Evolutionary conservation across 2,329 filamentous ascomycete species (phyloP), one percentile per base, ranked within the genome.

Genomic region (Cladophialophora exuberans): DNA sequence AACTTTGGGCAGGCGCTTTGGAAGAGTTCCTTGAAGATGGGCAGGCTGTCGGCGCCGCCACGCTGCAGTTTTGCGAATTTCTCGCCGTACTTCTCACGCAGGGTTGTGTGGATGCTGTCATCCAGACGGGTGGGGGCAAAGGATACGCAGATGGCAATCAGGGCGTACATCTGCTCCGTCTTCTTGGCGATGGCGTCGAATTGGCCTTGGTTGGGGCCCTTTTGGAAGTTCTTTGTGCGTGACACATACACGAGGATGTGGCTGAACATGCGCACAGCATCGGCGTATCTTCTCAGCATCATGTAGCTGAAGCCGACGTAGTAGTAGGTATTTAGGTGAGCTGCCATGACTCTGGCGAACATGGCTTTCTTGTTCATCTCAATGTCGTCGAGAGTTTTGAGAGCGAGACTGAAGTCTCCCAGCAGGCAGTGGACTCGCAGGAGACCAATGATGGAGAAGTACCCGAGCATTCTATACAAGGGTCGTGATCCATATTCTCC

Each of bases 281-380:
- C 94, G 76, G 91, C 90, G 74, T 99, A 99, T 72, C 94, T 90
- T 79, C 94, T 91, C 90, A 97, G 96, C 94, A 99, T 99, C 93
- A 99, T 97, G 87, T 99, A 99, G 66, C 90, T 96, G 85, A 99
- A 99, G 66, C 94, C 94, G 61, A 99, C 93, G 74, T 97, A 97
- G 85, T 99, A 99, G 85, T 97, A 99, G 64, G 94, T 99, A 65
- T 93, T 97, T 80, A 97, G 97, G 81, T 99, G 94, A 55, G 94
- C 94, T 51, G 94, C 93, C 94, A 99, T 97, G 73, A 99, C 94
- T 64, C 94, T 90, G 61, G 94, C 93, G 73, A 99, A 99, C 90
- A 97, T 97, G 75, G 94, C 92, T 83, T 97, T 97, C 83, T 99
- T 99, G 83, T 97, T 99, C 69, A 99, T 86, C 83, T 99, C 94